These are phyloP conservation scores for Falciphora oryzae DNA, from an alignment of 2,329 filamentous ascomycete genomes.

Conservation along the genomic window DNA sequence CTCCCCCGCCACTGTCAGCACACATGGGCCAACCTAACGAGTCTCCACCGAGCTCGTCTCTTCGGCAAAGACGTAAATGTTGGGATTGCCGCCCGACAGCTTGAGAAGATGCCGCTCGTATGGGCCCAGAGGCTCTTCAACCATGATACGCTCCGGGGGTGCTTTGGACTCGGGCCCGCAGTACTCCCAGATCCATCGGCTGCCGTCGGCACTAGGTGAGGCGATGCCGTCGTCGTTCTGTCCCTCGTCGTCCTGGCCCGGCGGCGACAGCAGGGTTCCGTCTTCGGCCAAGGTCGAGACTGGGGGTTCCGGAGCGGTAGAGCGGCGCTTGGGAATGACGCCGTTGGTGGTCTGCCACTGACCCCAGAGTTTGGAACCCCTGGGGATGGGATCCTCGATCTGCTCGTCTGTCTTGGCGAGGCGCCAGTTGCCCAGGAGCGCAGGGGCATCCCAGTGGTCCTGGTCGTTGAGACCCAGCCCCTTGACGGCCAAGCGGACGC, in stretches of 20 bases:
- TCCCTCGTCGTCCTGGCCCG: neutral
- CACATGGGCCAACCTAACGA: neutral
- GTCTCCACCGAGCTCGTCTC: conserved; percentile 15
- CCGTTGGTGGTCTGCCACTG: conserved; percentile 13
- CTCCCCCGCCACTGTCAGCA: neutral
- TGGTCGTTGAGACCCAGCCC: conserved; percentile 36
- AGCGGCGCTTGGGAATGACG: neutral
- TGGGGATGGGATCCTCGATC: conserved; percentile 30
- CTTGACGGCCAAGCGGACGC: conserved; percentile 44
- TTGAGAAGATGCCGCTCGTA: conserved; percentile 45
- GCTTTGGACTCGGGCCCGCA: conserved; percentile 36
- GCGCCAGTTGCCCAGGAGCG: conserved; percentile 38
- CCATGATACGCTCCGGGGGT: conserved; percentile 36
- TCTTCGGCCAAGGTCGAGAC: neutral
- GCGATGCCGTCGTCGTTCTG: neutral
- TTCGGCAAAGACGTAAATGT: conserved; percentile 38
- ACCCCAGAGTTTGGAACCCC: conserved; percentile 21
- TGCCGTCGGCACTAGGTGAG: conserved; percentile 5
- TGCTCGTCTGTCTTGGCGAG: conserved; percentile 29
- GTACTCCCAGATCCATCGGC: conserved; percentile 49
- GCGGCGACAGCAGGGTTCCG: conserved; percentile 1
- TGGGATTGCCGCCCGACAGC: conserved; percentile 36
- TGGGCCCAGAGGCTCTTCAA: conserved; percentile 48
- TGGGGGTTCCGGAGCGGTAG: neutral
- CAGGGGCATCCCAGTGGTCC: conserved; percentile 38